Conservation (phyloP, 2,329 filamentous ascomycete species). For the Nannizziopsis barbatae region DNA sequence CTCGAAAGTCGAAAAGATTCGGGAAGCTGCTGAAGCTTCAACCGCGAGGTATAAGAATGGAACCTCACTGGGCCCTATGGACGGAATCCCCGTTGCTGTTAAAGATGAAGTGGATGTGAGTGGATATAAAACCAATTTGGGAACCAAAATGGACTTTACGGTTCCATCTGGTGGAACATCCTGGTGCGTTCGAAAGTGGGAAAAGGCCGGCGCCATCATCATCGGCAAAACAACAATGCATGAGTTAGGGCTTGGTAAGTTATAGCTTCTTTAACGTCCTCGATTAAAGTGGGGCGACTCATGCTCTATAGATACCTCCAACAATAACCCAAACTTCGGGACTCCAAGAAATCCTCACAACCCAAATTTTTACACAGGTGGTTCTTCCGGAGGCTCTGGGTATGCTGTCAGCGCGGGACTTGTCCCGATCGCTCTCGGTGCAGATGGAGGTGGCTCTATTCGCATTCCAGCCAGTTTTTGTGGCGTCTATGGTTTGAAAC, state of each 20-base stretch:
- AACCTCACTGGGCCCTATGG: slow-evolving; percentile 55
- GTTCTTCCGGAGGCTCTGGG: slow-evolving; percentile 65
- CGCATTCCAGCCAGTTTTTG: slow-evolving; percentile 66
- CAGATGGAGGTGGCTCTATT: slow-evolving; percentile 65
- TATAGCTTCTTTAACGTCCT: not conserved
- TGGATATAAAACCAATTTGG: slow-evolving; percentile 58
- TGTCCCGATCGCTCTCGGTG: slow-evolving; percentile 60
- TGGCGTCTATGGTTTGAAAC: slow-evolving; percentile 71
- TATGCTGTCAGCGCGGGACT: slow-evolving; percentile 60
- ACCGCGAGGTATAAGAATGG: slow-evolving; percentile 60
- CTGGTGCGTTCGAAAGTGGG: slow-evolving; percentile 61
- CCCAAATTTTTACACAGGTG: slow-evolving; percentile 63
- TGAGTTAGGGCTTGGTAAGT: slow-evolving; percentile 58
- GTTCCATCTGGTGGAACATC: slow-evolving; percentile 44
- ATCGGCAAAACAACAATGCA: slow-evolving; percentile 72
- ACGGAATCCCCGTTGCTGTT: slow-evolving; percentile 71
- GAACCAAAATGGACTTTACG: slow-evolving; percentile 50
- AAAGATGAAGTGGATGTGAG: slow-evolving; percentile 69
- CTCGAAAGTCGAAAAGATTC: slow-evolving; percentile 50
- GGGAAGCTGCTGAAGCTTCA: slow-evolving; percentile 59
- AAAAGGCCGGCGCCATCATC: slow-evolving; percentile 63
- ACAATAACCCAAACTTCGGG: slow-evolving; percentile 65
- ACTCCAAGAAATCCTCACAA: slow-evolving; percentile 72
- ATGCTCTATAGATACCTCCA: slow-evolving; percentile 53
- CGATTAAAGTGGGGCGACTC: not conserved